Evolutionary conservation across 495 filamentous ascomycete genomes (phyloP).

Genomic region (Hypoxylon subgilvum): DNA sequence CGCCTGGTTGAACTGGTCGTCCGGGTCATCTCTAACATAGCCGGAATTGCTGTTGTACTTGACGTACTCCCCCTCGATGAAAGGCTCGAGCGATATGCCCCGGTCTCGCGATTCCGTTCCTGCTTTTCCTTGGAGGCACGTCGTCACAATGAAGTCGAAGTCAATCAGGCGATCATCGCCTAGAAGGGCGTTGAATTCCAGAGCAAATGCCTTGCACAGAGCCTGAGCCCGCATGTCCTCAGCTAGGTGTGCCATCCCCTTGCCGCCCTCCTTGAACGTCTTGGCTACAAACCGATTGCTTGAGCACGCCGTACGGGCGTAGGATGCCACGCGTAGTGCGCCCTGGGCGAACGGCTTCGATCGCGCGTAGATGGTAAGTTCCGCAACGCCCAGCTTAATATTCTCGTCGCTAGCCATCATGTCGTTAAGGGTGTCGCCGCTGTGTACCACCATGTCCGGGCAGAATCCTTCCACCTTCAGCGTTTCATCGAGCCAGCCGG

Average conservation of each 20-base stretch:
- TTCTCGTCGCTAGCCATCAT: neutral
- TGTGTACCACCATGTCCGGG: neutral
- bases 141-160: neutral
- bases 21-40: neutral
- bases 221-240: neutral
- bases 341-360: neutral
- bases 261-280: neutral
- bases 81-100: neutral
- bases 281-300: neutral
- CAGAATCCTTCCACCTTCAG: neutral
- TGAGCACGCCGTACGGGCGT: neutral
- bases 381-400: neutral
- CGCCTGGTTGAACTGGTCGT: neutral
- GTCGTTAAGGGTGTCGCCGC: neutral
- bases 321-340: neutral
- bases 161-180: neutral
- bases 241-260: neutral
- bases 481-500: neutral
- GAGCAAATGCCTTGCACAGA: neutral
- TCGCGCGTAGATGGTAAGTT: neutral
- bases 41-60: neutral
- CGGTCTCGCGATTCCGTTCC: neutral
- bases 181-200: neutral
- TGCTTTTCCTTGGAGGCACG: neutral
- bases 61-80: neutral